Conservation (phyloP, 2,329 filamentous ascomycete genomes). For the Claviceps capensis region DNA sequence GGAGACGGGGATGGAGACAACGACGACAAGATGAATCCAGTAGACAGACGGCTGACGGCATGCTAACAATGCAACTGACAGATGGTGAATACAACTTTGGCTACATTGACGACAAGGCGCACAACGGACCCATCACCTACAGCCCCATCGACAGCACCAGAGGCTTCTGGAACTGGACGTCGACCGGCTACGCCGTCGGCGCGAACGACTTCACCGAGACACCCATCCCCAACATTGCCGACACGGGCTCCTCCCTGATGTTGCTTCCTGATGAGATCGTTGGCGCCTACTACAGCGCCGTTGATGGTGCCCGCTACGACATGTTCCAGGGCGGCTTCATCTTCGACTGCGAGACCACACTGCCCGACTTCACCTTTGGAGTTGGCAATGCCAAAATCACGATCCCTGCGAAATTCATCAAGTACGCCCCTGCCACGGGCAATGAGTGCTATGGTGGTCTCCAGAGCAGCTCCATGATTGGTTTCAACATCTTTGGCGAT, state of each 20-base stretch:
- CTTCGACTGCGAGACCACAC: constrained; percentile 27
- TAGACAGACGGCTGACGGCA: background rate
- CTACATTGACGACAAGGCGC: constrained; percentile 49
- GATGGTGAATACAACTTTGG: constrained; percentile 64
- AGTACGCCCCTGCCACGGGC: constrained; percentile 31
- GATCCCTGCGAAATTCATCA: constrained; percentile 38
- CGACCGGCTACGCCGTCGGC: constrained; percentile 12
- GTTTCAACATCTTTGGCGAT: constrained; percentile 46
- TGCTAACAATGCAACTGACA: background rate
- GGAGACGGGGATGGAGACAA: too few relatives aligned
- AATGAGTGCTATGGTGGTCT: constrained; percentile 51
- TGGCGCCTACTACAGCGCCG: constrained; percentile 31
- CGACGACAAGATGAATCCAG: too few relatives aligned
- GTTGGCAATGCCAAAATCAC: constrained; percentile 43
- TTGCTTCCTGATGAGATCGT: constrained; percentile 40
- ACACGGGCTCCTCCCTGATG: constrained; percentile 50
- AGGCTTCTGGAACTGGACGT: constrained; percentile 46
- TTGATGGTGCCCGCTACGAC: constrained; percentile 23
- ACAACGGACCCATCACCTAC: constrained; percentile 48
- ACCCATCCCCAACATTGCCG: constrained; percentile 36
- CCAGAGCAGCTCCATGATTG: constrained; percentile 35
- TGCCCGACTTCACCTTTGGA: constrained; percentile 38
- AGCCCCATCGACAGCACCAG: constrained; percentile 43
- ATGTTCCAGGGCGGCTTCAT: constrained; percentile 26
- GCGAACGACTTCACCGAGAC: constrained; percentile 9